phyloP scores from a whole-genome alignment of 2,329 filamentous ascomycete species.

The Colletotrichum melonis region DNA sequence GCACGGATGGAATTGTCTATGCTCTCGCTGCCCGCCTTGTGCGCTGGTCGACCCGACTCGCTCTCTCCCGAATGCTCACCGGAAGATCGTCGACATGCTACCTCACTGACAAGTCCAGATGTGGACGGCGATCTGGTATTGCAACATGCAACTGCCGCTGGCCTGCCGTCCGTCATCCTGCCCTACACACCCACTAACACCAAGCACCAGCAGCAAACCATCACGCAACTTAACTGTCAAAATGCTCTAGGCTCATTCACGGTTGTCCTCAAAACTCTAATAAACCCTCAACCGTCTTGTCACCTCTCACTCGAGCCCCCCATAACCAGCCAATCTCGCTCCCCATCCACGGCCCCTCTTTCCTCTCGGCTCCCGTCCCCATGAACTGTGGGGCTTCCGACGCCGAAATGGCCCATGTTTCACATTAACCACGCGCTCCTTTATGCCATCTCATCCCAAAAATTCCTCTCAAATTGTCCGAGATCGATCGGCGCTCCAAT shows the following conservation, averaged over 20 bases:
- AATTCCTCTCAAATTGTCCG: slow-evolving; percentile 32
- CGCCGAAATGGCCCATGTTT: slow-evolving; percentile 33
- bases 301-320: not conserved
- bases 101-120: slow-evolving; percentile 1
- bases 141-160: not conserved
- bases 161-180: slow-evolving; percentile 4
- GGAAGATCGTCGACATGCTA: slow-evolving; percentile 10
- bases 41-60: not conserved
- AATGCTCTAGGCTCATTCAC: not conserved
- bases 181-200: not conserved
- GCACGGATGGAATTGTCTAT: slow-evolving; percentile 33
- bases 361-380: not conserved
- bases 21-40: slow-evolving; percentile 12
- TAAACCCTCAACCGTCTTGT: not conserved
- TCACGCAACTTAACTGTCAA: not conserved
- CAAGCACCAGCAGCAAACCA: not conserved
- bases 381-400: slow-evolving; percentile 24
- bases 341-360: not conserved
- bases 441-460: slow-evolving; percentile 29
- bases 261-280: not conserved
- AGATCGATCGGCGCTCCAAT: slow-evolving; percentile 35
- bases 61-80: not conserved
- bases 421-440: slow-evolving; percentile 32
- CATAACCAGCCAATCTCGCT: slow-evolving; percentile 12
- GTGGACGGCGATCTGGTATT: not conserved